A percentile compares a stretch with the other conserved stretches of the same genome.
phyloP scores from a whole-genome alignment of 495 filamentous ascomycete genomes.

The Penicillium salamii region DNA sequence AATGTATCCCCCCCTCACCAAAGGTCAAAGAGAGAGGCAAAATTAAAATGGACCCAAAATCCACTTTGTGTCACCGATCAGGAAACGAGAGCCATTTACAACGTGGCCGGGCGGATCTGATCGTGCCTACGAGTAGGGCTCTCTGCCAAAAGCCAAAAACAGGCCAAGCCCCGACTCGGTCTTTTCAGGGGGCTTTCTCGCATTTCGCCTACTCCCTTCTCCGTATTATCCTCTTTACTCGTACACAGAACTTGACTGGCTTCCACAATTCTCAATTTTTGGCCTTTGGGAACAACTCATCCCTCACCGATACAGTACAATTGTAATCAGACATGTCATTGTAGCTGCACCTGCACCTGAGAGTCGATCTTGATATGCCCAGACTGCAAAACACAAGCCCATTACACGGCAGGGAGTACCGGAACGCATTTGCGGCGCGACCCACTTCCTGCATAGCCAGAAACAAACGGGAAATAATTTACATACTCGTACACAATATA shows the following conservation, averaged over 20 bases:
- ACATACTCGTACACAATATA: too few species aligned
- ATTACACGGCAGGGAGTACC: constrained; percentile 17
- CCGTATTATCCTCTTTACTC: too few species aligned
- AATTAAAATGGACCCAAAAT: constrained; percentile 7
- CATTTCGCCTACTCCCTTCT: too few species aligned
- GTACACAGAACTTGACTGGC: too few species aligned
- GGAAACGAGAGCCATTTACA: constrained; percentile 32
- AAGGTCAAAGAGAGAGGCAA: neutral
- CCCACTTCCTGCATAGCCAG: constrained; percentile 26
- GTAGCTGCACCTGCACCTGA: neutral
- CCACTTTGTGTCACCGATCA: constrained; percentile 13
- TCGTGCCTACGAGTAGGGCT: constrained; percentile 33
- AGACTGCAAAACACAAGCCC: constrained; percentile 13
- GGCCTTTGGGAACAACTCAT: too few species aligned
- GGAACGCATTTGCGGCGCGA: constrained; percentile 20
- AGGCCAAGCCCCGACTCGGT: constrained; percentile 1
- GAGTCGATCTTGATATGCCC: constrained; percentile 3
- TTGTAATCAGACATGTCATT: neutral
- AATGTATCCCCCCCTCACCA: constrained; percentile 6
- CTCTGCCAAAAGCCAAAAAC: constrained; percentile 23
- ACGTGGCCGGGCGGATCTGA: constrained; percentile 34
- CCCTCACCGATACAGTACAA: neutral
- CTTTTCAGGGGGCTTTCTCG: constrained; percentile 3
- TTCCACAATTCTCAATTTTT: too few species aligned
- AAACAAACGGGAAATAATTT: constrained; percentile 6